A percentile compares a stretch with the other conserved stretches of the same genome.
phyloP scores from a whole-genome alignment of 169 alveolate species.

The Eimeria falciformis region DNA sequence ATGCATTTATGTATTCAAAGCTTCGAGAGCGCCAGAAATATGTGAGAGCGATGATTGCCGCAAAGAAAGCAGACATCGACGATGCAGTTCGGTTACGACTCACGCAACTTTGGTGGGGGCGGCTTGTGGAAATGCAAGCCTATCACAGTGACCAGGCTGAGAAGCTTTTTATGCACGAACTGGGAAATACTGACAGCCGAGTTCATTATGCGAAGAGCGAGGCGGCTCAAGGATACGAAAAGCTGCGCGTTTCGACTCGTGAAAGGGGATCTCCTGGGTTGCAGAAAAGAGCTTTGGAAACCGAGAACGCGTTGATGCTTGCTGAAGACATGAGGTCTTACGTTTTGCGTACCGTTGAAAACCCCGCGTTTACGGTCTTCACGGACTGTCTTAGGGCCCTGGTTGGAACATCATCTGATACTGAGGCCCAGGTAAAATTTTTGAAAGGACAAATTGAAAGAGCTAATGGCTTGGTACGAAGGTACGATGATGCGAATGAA shows the following conservation, averaged over 20 bases:
- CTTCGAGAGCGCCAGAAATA: background rate
- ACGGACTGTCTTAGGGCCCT: background rate
- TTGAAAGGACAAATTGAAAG: constrained; percentile 7
- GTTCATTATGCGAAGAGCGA: background rate
- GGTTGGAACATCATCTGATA: background rate
- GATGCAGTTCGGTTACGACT: constrained; percentile 72
- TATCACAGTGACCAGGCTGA: background rate
- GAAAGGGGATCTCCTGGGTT: background rate
- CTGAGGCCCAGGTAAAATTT: background rate
- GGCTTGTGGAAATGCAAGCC: constrained; percentile 51
- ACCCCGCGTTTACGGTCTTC: constrained; percentile 22
- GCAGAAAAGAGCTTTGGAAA: background rate
- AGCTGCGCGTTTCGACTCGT: background rate
- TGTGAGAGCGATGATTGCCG: constrained; percentile 9
- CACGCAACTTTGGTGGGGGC: constrained; percentile 73
- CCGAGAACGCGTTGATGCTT: constrained; percentile 44
- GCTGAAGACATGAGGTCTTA: constrained; percentile 66
- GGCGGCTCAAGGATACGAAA: background rate
- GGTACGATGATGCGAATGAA: constrained; percentile 21
- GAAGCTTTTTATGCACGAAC: background rate
- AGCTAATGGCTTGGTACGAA: background rate
- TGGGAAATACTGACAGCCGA: background rate
- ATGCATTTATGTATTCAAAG: constrained; percentile 64
- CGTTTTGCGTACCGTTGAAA: constrained; percentile 24
- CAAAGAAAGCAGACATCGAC: background rate